Percentiles rank a stretch among this genome's conserved stretches.
phyloP scores from a whole-genome alignment of 257 asterid species.

The Ophiorrhiza pumila region DNA sequence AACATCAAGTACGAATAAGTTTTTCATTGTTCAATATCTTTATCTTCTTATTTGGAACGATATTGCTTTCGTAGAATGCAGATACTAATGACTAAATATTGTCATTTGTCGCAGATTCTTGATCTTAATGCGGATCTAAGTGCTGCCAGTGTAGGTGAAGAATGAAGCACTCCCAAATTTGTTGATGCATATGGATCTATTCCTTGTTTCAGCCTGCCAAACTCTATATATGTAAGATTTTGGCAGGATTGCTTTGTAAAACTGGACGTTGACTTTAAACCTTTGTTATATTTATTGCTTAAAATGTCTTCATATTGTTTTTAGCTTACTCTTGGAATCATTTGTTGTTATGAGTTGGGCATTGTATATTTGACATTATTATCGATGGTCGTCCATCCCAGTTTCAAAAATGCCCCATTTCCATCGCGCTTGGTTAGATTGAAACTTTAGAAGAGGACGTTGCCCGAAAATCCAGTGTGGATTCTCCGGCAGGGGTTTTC shows the following conservation, averaged over 20 bases:
- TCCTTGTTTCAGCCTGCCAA: constrained; percentile 10
- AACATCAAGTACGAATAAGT: too few relatives aligned
- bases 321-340: constrained; percentile 2
- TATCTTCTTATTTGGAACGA: background rate
- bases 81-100: background rate
- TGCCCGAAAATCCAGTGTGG: background rate
- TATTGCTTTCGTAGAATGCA: constrained; percentile 3
- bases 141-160: constrained; percentile 52
- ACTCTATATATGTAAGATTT: constrained; percentile 4
- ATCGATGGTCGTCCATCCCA: background rate
- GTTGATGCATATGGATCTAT: background rate
- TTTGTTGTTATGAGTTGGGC: background rate
- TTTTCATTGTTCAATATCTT: background rate
- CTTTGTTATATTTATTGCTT: background rate
- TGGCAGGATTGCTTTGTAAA: constrained; percentile 22
- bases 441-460: background rate
- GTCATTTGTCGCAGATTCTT: constrained; percentile 27
- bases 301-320: background rate
- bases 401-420: background rate
- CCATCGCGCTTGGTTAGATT: background rate
- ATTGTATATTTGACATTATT: background rate
- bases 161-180: constrained; percentile 26
- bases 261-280: constrained; percentile 12
- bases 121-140: constrained; percentile 47
- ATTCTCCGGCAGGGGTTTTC: too few relatives aligned